These are phyloP conservation scores for Berberis vulgaris DNA, from an alignment of 164 flowering plant genomes.

Conservation along the genomic window DNA sequence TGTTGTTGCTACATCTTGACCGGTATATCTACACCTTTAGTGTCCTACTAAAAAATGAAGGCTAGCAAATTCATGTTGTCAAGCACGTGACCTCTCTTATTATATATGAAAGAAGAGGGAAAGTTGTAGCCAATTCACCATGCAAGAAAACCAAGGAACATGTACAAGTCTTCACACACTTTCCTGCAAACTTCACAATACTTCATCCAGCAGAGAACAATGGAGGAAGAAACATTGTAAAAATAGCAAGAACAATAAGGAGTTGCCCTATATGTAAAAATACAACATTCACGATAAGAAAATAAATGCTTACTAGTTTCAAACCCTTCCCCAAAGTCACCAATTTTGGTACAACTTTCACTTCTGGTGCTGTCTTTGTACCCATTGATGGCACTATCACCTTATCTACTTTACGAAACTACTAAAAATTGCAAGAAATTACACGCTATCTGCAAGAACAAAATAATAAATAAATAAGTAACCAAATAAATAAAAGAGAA, in stretches of 20 bases:
- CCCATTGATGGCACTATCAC: constrained; percentile 9
- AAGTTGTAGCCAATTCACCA: background rate
- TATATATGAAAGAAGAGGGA: too few species aligned
- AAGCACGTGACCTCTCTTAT: too few species aligned
- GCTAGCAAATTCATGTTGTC: too few species aligned
- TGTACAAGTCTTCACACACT: background rate
- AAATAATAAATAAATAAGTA: too few species aligned
- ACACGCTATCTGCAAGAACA: background rate
- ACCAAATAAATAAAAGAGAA: too few species aligned
- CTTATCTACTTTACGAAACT: background rate
- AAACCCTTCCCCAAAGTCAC: constrained; percentile 26
- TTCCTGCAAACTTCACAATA: background rate
- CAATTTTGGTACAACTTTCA: constrained; percentile 25
- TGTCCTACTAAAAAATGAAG: too few species aligned
- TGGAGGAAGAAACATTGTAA: background rate
- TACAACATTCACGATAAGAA: background rate
- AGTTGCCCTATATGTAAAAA: background rate
- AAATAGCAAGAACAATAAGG: background rate
- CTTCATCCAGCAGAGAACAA: background rate
- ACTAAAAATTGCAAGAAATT: background rate
- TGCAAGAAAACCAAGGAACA: background rate
- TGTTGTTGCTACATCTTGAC: too few species aligned
- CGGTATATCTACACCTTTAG: too few species aligned
- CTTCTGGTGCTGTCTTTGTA: constrained; percentile 7
- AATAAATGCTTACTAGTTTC: constrained; percentile 27